Percentiles rank a stretch among this genome's conserved stretches.
These are phyloP conservation scores for Penstemon newberryi DNA, from an alignment of 257 asterid species.

Conservation along the genomic window DNA sequence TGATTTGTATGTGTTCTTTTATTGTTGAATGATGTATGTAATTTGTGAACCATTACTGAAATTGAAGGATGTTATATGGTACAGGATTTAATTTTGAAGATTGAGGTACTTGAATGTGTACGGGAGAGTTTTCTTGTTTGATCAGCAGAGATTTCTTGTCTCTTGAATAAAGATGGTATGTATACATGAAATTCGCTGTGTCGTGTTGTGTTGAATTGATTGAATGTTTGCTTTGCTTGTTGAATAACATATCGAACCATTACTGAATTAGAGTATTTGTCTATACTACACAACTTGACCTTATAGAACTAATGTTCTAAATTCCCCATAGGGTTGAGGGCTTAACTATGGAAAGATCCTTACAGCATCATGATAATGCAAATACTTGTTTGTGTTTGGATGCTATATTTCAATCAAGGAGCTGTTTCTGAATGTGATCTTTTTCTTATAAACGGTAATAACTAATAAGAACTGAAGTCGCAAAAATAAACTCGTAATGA, in stretches of 20 bases:
- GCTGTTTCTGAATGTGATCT: slow-evolving; percentile 2
- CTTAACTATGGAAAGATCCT: too few species aligned
- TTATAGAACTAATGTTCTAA: neutral
- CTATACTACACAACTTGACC: neutral
- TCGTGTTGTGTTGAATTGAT: neutral
- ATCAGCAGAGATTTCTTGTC: slow-evolving; percentile 3
- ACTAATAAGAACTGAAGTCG: neutral
- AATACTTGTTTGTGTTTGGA: too few species aligned
- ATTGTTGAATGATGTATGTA: neutral
- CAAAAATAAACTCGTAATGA: slow-evolving; percentile 15
- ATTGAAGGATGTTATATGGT: slow-evolving; percentile 3
- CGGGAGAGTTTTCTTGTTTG: slow-evolving; percentile 1
- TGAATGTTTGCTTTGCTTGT: neutral
- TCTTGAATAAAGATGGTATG: slow-evolving; percentile 24
- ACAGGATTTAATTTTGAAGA: neutral
- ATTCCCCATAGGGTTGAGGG: neutral
- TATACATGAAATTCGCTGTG: neutral
- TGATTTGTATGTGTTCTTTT: slow-evolving; percentile 15
- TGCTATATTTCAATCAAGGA: too few species aligned
- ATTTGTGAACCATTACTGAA: neutral
- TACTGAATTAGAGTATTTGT: neutral
- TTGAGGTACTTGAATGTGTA: neutral
- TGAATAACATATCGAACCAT: neutral
- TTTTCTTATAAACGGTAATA: neutral
- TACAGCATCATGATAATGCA: too few species aligned